These are phyloP conservation scores for Coemansia sp. DNA, from an alignment of 192 early-diverging fungal species.

Conservation along the genomic window DNA sequence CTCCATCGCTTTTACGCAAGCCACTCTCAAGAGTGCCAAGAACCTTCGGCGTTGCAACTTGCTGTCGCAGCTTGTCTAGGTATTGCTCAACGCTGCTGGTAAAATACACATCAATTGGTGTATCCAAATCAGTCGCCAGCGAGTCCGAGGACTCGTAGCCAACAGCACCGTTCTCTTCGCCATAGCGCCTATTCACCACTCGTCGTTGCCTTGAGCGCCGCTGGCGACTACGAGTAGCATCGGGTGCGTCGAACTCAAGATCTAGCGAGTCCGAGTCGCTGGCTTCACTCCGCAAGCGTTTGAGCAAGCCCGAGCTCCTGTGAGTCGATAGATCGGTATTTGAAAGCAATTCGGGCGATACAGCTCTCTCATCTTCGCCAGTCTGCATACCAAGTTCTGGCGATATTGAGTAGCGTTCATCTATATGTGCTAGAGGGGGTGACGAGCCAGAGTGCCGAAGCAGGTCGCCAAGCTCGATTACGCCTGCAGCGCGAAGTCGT, in stretches of 20 bases:
- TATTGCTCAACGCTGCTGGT: slow-evolving; percentile 48
- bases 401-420: neutral
- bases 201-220: slow-evolving; percentile 8
- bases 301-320: neutral
- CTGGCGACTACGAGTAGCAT: neutral
- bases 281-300: neutral
- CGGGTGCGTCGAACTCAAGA: slow-evolving; percentile 20
- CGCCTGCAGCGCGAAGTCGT: slow-evolving; percentile 28
- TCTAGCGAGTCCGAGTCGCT: slow-evolving; percentile 16
- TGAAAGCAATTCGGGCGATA: slow-evolving; percentile 23
- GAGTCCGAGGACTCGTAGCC: slow-evolving; percentile 43
- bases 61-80: slow-evolving; percentile 44
- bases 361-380: neutral
- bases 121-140: slow-evolving; percentile 21
- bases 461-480: slow-evolving; percentile 37
- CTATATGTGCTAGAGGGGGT: neutral
- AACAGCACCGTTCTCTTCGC: neutral
- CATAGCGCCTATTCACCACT: neutral
- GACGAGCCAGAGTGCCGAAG: slow-evolving; percentile 20
- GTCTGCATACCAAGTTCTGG: slow-evolving; percentile 4
- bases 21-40: neutral
- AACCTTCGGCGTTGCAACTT: slow-evolving; percentile 12
- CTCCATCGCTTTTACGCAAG: neutral
- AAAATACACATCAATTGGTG: slow-evolving; percentile 33
- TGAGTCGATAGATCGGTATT: neutral